A percentile compares a stretch with the other conserved stretches of the same genome.
Conservation (phyloP, 805 yeast species). For the Saccharomyces eubayanus region DNA sequence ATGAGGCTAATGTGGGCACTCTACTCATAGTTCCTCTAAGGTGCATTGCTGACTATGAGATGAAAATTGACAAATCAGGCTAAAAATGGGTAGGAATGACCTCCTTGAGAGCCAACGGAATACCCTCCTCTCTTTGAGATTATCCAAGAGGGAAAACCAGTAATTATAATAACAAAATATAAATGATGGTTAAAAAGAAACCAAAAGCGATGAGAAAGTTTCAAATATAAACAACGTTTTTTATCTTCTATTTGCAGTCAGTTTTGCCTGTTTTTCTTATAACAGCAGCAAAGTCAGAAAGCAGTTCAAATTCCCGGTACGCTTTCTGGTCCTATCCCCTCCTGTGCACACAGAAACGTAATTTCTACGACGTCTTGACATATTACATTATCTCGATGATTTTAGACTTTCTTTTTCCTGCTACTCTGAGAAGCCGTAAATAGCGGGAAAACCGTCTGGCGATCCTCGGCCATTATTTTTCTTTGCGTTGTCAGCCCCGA, state of each 20-base stretch:
- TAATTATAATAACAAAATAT: neutral
- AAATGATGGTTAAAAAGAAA: neutral
- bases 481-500: neutral
- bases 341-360: neutral
- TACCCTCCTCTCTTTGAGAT: neutral
- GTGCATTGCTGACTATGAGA: neutral
- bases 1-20: conserved; percentile 20
- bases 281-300: neutral
- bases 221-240: neutral
- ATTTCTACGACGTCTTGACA: neutral
- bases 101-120: neutral
- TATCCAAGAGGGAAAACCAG: neutral
- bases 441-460: neutral
- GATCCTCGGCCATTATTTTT: neutral
- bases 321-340: neutral
- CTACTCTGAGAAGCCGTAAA: neutral
- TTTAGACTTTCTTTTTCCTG: neutral
- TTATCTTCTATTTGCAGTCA: neutral
- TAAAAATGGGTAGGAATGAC: neutral
- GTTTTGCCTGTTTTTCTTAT: neutral
- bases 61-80: neutral
- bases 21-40: conserved; percentile 17
- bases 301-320: neutral
- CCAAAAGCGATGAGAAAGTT: neutral
- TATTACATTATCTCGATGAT: neutral